Evolutionary conservation across 129 eudicot genomes (phyloP), one percentile per base, ranked within the genome.

Genomic region (Lactuca sativa): DNA sequence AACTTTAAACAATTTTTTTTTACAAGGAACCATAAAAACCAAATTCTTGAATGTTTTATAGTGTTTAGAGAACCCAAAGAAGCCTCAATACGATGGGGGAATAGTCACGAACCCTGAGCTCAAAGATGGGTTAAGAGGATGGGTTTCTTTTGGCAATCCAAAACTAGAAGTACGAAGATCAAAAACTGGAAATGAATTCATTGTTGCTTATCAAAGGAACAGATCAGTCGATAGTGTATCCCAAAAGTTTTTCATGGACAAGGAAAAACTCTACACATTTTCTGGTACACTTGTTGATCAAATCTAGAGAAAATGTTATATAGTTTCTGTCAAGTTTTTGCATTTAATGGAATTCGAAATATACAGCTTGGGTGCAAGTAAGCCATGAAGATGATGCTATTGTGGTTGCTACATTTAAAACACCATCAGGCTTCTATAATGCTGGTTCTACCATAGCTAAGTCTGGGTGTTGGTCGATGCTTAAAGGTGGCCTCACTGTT

Each of bases 391-490:
- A 67, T 14, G 74, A 74, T 61, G 76, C 77, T 70, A 13, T 66
- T 0, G 74, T 88, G 9, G 78, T 77, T 38, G 96, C 91, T 7
- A 58, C 77, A 12, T 78, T 88, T 70, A 83, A 78, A 73, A 85
- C 89, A 6, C 41, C 54, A 9, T 34, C 56, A 2, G 87, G 87
- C 47, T 56, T 7, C 18, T 48, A 62, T 14, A 31, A 60, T 58
- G 91, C 86, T n/a, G 91, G 87, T 41, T 74, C 78, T 77, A 85
- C 73, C 18, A 25, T 12, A 16, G 87, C 89, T 6, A 65, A 77
- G 65, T 52, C 75, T 2, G 91, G 84, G 12, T 88, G 92, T 6
- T 88, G 91, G 96, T 88, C 91, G 62, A 85, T 88, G 91, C 87
- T 88, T 33, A 85, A 88, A 74, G 96, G 96, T 31, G 96, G 96